A percentile compares a stretch with the other conserved stretches of the same genome.
Evolutionary conservation across 1,139 yeast species (phyloP).

Genomic region (Nadsonia commutata): DNA sequence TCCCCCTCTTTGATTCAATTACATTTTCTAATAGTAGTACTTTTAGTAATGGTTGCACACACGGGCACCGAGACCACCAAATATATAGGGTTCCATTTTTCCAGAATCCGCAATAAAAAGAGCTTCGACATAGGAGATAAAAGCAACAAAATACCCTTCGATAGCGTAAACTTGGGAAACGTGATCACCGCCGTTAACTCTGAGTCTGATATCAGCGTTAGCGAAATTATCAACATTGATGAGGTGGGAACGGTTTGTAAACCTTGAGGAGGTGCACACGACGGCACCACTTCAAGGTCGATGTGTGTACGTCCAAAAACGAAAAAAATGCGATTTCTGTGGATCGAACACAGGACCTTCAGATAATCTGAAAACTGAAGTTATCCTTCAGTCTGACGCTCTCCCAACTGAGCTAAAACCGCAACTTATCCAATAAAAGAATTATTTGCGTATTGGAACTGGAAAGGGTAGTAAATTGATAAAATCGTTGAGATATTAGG

Average conservation of each 20-base stretch:
- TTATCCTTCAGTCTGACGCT: slow-evolving; percentile 88
- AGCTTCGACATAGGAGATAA: slow-evolving; percentile 97
- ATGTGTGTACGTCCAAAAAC: no score
- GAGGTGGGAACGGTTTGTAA: slow-evolving; percentile 95
- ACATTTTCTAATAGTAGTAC: slow-evolving; percentile 83
- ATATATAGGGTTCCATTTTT: slow-evolving; percentile 99
- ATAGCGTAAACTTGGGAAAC: slow-evolving; percentile 98
- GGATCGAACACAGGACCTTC: slow-evolving; percentile 93
- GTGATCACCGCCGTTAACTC: slow-evolving; percentile 99
- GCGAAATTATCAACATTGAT: slow-evolving; percentile 99
- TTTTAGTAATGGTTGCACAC: slow-evolving; percentile 99
- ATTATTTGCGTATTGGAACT: no score
- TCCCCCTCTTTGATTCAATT: no score
- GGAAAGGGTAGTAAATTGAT: no score
- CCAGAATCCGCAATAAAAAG: slow-evolving; percentile 98
- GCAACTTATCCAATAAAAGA: no score
- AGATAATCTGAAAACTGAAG: slow-evolving; percentile 42
- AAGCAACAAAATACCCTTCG: slow-evolving; percentile 98
- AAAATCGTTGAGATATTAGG: no score
- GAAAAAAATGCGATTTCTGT: slow-evolving; percentile 21
- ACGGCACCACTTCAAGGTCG: no score
- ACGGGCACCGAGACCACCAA: slow-evolving; percentile 99
- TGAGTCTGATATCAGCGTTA: slow-evolving; percentile 95
- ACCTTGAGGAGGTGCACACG: slow-evolving; percentile 99
- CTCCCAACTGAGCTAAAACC: slow-evolving; percentile 81